These are phyloP conservation scores for Chlorencoelia australis DNA, from an alignment of 2,329 filamentous ascomycete species.

Conservation along the genomic window DNA sequence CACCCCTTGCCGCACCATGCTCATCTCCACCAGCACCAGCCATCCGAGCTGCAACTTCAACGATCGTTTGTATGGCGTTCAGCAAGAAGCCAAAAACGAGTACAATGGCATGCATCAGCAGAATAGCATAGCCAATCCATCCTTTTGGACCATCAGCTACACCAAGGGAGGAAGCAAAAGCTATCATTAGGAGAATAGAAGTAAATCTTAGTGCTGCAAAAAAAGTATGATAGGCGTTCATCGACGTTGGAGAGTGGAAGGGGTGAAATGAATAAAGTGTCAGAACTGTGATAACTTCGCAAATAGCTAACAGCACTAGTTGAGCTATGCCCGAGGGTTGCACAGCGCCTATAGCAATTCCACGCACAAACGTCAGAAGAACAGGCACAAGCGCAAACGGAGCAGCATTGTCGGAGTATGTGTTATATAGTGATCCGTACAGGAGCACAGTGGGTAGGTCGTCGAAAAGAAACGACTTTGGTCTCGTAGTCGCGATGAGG, in stretches of 20 bases:
- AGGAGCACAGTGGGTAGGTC: constrained; percentile 80
- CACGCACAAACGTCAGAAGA: constrained; percentile 73
- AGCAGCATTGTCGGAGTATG: constrained; percentile 86
- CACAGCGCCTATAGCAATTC: constrained; percentile 83
- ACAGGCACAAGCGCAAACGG: constrained; percentile 84
- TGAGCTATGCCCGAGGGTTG: constrained; percentile 91
- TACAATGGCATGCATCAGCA: constrained; percentile 75
- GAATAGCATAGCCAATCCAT: constrained; percentile 90
- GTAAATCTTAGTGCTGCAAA: constrained; percentile 71
- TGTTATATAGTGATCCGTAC: constrained; percentile 94
- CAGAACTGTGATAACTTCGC: constrained; percentile 82
- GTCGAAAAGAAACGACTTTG: constrained; percentile 83
- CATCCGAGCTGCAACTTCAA: constrained; percentile 78
- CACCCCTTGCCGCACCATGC: constrained; percentile 63
- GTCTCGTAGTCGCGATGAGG: constrained; percentile 70
- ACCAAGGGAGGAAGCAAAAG: constrained; percentile 76
- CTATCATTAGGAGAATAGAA: constrained; percentile 64
- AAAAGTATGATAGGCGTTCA: constrained; percentile 90
- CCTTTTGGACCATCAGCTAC: constrained; percentile 73
- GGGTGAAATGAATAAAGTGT: constrained; percentile 84
- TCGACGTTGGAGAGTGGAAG: constrained; percentile 83
- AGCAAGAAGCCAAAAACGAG: constrained; percentile 88
- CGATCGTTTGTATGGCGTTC: constrained; percentile 79
- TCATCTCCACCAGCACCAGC: constrained; percentile 75
- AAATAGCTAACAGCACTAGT: constrained; percentile 83